phyloP scores from a whole-genome alignment of 805 yeast genomes.

The Scheffersomyces spartinae region DNA sequence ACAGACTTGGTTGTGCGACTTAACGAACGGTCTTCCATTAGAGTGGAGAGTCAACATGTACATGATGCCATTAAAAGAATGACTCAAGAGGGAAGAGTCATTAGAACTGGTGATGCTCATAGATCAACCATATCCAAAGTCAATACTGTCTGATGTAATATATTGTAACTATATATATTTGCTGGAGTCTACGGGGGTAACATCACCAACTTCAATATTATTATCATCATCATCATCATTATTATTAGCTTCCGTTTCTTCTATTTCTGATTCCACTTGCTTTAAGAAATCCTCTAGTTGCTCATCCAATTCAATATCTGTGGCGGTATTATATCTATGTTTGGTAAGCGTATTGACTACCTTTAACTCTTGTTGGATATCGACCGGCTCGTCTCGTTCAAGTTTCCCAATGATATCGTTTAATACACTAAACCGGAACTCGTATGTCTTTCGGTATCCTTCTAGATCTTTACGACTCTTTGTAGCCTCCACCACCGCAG shows the following conservation, averaged over 20 bases:
- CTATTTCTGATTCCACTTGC: slow-evolving; percentile 14
- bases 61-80: slow-evolving; percentile 56
- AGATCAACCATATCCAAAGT: slow-evolving; percentile 60
- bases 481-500: slow-evolving; percentile 38
- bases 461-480: slow-evolving; percentile 33
- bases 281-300: slow-evolving; percentile 23
- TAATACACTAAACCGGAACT: slow-evolving; percentile 20
- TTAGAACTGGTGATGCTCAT: slow-evolving; percentile 61
- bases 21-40: slow-evolving; percentile 53
- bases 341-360: slow-evolving; percentile 33
- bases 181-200: too few relatives aligned
- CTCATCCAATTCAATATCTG: slow-evolving; percentile 29
- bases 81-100: slow-evolving; percentile 59
- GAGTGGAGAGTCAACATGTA: slow-evolving; percentile 44
- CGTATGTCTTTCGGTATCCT: slow-evolving; percentile 26
- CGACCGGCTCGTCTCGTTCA: slow-evolving; percentile 24
- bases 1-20: slow-evolving; percentile 47
- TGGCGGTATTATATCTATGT: slow-evolving; percentile 16
- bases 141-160: too few relatives aligned
- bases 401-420: slow-evolving; percentile 19
- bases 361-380: slow-evolving; percentile 28
- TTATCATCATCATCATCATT: too few relatives aligned
- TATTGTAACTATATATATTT: too few relatives aligned
- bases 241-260: too few relatives aligned
- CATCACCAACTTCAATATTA: too few relatives aligned